Evolutionary conservation across 805 yeast genomes (phyloP).

Genomic region (Suhomyces pyralidae): DNA sequence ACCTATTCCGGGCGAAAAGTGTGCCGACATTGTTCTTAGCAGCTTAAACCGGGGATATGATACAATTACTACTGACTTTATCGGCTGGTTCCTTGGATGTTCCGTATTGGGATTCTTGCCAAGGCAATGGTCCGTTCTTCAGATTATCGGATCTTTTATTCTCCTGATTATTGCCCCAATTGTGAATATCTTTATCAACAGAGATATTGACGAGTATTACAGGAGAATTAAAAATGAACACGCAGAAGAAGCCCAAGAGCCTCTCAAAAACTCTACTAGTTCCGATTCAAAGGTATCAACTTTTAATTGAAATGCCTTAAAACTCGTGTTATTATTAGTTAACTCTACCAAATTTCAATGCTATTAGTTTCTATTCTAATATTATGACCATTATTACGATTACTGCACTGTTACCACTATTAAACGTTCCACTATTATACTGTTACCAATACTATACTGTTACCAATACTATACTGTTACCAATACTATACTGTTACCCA

Average conservation of each 20-base stretch:
- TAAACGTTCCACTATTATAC: too few species aligned
- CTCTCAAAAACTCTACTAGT: not conserved
- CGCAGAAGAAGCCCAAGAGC: too few species aligned
- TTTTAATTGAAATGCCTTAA: too few species aligned
- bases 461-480: too few species aligned
- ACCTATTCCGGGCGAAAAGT: constrained; percentile 63
- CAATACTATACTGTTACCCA: too few species aligned
- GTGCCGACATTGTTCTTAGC: constrained; percentile 59
- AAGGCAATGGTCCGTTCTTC: constrained; percentile 52
- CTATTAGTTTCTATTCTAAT: too few species aligned
- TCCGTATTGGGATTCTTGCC: constrained; percentile 70
- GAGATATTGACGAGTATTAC: constrained; percentile 51
- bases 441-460: too few species aligned
- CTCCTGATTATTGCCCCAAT: constrained; percentile 52
- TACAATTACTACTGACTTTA: constrained; percentile 73
- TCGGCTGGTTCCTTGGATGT: constrained; percentile 78
- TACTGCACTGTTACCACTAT: too few species aligned
- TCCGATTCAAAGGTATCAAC: not conserved
- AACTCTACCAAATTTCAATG: too few species aligned
- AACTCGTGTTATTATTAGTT: too few species aligned
- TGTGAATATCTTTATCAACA: constrained; percentile 46
- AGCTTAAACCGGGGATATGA: constrained; percentile 63
- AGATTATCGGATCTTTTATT: constrained; percentile 33
- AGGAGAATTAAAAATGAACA: constrained; percentile 10
- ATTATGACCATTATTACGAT: too few species aligned